These are phyloP conservation scores for Otatea glauca DNA, from an alignment of 176 grass and related monocot species.

Conservation along the genomic window DNA sequence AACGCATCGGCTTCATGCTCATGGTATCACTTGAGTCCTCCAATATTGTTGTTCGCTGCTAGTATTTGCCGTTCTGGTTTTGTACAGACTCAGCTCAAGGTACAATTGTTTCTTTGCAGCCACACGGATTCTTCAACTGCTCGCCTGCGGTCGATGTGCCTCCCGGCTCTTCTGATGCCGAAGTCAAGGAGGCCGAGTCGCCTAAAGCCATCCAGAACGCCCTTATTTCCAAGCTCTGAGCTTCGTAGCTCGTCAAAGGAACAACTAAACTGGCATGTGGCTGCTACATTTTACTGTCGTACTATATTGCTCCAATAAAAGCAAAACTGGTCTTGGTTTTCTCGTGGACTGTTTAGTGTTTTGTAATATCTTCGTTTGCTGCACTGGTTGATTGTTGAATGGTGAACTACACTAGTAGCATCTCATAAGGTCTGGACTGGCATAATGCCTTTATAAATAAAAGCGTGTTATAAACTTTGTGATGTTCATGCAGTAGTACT, in stretches of 20 bases:
- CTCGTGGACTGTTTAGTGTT: slow-evolving; percentile 4
- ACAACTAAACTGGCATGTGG: neutral
- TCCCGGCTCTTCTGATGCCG: slow-evolving; percentile 58
- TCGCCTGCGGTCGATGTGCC: slow-evolving; percentile 92
- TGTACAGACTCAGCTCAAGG: neutral
- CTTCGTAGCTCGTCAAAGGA: neutral
- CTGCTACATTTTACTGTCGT: neutral
- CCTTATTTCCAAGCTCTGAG: slow-evolving; percentile 88
- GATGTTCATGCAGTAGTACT: neutral
- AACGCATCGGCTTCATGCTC: slow-evolving; percentile 97
- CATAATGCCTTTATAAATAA: slow-evolving; percentile 21
- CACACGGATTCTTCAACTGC: slow-evolving; percentile 99
- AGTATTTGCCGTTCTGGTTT: neutral
- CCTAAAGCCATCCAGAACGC: slow-evolving; percentile 76
- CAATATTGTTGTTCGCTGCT: neutral
- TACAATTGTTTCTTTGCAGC: slow-evolving; percentile 50
- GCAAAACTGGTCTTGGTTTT: neutral
- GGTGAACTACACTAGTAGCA: neutral
- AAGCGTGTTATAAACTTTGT: neutral
- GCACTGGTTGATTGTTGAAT: neutral
- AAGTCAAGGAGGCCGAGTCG: slow-evolving; percentile 75
- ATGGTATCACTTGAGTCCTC: slow-evolving; percentile 58
- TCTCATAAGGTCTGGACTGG: slow-evolving; percentile 34
- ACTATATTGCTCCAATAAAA: slow-evolving; percentile 26
- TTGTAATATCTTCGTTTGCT: neutral